Evolutionary conservation across 2,329 filamentous ascomycete genomes (phyloP).

Genomic region (Ceratocystis cubensis): DNA sequence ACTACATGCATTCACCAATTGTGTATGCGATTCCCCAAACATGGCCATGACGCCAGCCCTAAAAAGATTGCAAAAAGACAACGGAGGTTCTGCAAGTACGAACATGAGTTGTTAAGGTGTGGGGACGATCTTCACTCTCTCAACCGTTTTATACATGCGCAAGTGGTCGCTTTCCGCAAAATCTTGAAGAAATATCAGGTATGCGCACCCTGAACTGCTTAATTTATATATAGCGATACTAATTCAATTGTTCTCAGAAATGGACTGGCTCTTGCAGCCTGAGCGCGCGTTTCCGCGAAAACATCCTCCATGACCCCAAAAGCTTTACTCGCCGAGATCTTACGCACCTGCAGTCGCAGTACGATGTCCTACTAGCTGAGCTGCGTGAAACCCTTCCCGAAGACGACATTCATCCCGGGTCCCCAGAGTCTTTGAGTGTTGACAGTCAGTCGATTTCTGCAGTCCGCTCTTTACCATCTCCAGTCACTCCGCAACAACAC

Average conservation of each 20-base stretch:
- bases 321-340: conserved; percentile 62
- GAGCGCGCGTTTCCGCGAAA: conserved; percentile 51
- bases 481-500: conserved; percentile 24
- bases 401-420: conserved; percentile 30
- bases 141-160: conserved; percentile 59
- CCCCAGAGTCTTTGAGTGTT: conserved; percentile 28
- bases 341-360: conserved; percentile 36
- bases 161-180: conserved; percentile 66
- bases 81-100: conserved; percentile 41
- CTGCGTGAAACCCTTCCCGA: conserved; percentile 36
- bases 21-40: conserved; percentile 32
- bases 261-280: conserved; percentile 65
- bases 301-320: conserved; percentile 52
- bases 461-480: background rate
- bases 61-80: conserved; percentile 32
- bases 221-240: background rate
- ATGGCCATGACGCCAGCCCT: conserved; percentile 23
- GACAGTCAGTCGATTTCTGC: conserved; percentile 13
- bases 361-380: conserved; percentile 37
- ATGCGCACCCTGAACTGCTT: conserved; percentile 22
- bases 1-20: conserved; percentile 37
- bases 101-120: conserved; percentile 42
- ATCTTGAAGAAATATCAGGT: conserved; percentile 73
- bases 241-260: conserved; percentile 39
- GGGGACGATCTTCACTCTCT: conserved; percentile 60